Base-by-base conservation (phyloP, 2,329 filamentous ascomycete genomes). In the Epicoccum nigrum region DNA sequence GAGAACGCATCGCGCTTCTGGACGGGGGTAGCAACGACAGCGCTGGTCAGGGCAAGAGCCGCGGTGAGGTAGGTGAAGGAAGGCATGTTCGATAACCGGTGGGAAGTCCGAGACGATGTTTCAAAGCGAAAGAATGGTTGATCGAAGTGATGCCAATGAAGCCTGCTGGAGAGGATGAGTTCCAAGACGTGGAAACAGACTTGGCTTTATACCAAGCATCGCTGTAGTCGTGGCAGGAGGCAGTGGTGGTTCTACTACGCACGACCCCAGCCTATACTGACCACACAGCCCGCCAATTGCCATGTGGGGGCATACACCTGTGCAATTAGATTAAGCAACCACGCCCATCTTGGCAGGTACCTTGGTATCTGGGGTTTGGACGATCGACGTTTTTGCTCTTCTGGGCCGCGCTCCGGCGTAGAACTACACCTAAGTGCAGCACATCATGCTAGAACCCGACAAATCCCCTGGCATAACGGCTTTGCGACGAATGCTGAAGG, bases 271-370 rank as follows among this genome's bases (percentile, higher is more conserved):
- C 40, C 42, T 54, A 54, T 39, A 40, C 51, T 41, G 49, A 44
- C 44, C 39, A 32, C 40, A 39, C 50, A 37, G 34, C 9, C 28
- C 33, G 33, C 39, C 33, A 47, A 30, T 46, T 7, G 4, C 43
- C 38, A 51, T 48, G 58, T 41, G 54, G 56, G 50, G 51, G 47
- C 52, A 64, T 65, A 58, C 53, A 45, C 32, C 54, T 51, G 42
- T 45, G 52, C 51, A 68, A 71, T 69, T 63, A 66, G 56, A 62
- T 53, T 47, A 46, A 30, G 42, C 51, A 52, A 51, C 63, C 61
- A 71, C 42, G 58, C 62, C 60, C 53, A 66, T 55, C 66, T 70
- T 67, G 67, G 64, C 65, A 69, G 67, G 62, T 68, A 63, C 61
- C 44, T 42, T 54, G 45, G 51, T 43, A 50, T 55, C 41, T 53